Base-by-base conservation (phyloP, 2,329 filamentous ascomycete species). In the Fusarium sp. region DNA sequence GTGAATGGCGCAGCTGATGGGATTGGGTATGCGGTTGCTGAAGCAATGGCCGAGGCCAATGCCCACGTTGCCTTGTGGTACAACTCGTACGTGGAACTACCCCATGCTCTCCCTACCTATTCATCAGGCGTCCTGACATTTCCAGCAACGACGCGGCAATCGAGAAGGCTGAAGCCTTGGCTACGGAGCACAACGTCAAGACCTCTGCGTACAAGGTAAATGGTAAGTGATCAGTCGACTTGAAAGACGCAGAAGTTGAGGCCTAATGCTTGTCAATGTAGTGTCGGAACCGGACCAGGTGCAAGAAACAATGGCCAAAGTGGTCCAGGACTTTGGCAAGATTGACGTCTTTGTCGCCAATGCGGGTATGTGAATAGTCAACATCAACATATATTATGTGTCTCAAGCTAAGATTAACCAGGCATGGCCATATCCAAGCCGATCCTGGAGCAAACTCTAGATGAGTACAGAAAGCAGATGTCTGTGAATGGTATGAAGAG, bases 371-470 rank as follows among this genome's bases (percentile, higher is more conserved):
- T 84, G 6, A 9, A 15, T 37, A 15, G 7, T 6, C 15, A 15
- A 18, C 10, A 16, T 9, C n/a, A 15, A 13, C 6, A 31, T 31
- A 12, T 46, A 31, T 12, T n/a, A 28, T 31, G 30, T 1, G 37
- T 3, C 7, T 12, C 31, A 48, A 31, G n/a, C 53, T 56, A 3
- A 46, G 7, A 56, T 2, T 2, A 18, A 9, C 15, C 7, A 28
- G 62, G 62, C 11, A 65, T 51, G 36, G 59, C 48, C 3, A 86
- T 85, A 16, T 86, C 84, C 0, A 88, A 89, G 72, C 83, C 85
- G 0, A 83, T 89, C n/a, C 74, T 88, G 2, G 87, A 89, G 52
- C 83, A 85, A 66, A 84, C 81, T 0, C 72, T 88, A 0, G 81
- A 85, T 3, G 85, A 88, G 66, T 88, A 87, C 68, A 76, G 73